Base-by-base conservation (phyloP, 2,329 filamentous ascomycete species). In the Calonectria hawksworthii region DNA sequence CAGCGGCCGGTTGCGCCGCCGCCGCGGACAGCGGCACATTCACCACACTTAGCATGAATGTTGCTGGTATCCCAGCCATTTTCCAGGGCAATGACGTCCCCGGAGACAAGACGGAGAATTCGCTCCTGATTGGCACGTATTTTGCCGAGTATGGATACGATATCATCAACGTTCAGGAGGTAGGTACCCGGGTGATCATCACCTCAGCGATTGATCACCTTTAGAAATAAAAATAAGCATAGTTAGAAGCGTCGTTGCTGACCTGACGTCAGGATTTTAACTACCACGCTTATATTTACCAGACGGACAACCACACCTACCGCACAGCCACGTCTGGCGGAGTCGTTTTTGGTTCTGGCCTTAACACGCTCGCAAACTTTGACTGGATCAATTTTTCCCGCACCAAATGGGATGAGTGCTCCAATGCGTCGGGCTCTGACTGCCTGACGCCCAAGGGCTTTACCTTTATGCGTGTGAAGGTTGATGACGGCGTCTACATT, bases 381-480 rank as follows among this genome's bases (percentile, higher is more conserved):
- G 80, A 88, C 75, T 94, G 89, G 87, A 83, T 89, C 75, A 56
- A 63, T 2, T 90, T 91, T 77, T 84, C 86, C 54, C 89, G 92
- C 18, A 84, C 88, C 64, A 91, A 92, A 79, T 94, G 93, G 92
- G 83, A 86, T 30, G 85, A 81, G 3, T 93, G 92, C 84, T 91
- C 89, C 73, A 83, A 90, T 79, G 87, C 88, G 44, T 90, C 89
- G 0, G 88, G 87, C 7, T 34, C 71, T 0, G 93, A 94, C 82
- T 94, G 93, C 81, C 84, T 94, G 75, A 94, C 92, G 0, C 93
- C 92, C 28, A 94, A 94, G 83, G 93, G 93, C 18, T 94, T 93
- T 82, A 93, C 92, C 0, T 91, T 92, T 63, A 93, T 94, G 92
- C 89, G 92, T 16, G 83, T 89, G 51, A 83, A 86, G 26, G 77